Evolutionary conservation across 2,329 filamentous ascomycete genomes (phyloP), one percentile per base, ranked within the genome.

Genomic region (Trichoderma polysporum): DNA sequence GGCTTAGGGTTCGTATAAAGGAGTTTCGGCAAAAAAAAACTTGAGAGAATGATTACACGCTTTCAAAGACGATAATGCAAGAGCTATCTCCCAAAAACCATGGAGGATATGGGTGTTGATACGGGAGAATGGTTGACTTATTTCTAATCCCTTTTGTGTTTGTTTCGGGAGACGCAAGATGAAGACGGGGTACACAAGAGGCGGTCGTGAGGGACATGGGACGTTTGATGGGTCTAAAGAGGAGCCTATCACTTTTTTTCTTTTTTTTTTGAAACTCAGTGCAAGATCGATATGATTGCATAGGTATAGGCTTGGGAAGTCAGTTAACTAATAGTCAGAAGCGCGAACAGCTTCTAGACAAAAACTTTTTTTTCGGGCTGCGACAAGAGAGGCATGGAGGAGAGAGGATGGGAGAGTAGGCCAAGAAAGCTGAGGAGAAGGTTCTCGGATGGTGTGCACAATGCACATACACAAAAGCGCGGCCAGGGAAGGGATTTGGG

Each of bases 11-110:
- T 52, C 41, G 56, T 53, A 57, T 66, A 49, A 66, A 56, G 53
- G 65, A 59, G 65, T 61, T 58, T 56, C 17, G 57, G 65, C 49
- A 66, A 57, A 50, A 63, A 50, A 49, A 35, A 37, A 37, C 19
- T 25, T 37, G 45, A 37, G 59, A 50, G 58, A 60, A 57, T 50
- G 50, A 57, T 53, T 52, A 19, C 50, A 57, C 50, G 50, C 33
- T 39, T 45, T 53, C 39, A 31, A 63, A 57, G 53, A 63, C 37
- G 66, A 61, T 56, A 62, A 60, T 54, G 47, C 56, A 66, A 54
- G 45, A 19, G 52, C 19, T 12, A 29, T 27, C 52, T 29, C 17
- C 52, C 25, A 54, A 15, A 31, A n/a, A 33, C 7, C 31, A 9
- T 49, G 10, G 10, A 49, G 49, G 22, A 47, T 10, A 50, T 25